Evolutionary conservation across 192 early-diverging fungal species (phyloP).

Genomic region (Rhizoclosmatium globosum): DNA sequence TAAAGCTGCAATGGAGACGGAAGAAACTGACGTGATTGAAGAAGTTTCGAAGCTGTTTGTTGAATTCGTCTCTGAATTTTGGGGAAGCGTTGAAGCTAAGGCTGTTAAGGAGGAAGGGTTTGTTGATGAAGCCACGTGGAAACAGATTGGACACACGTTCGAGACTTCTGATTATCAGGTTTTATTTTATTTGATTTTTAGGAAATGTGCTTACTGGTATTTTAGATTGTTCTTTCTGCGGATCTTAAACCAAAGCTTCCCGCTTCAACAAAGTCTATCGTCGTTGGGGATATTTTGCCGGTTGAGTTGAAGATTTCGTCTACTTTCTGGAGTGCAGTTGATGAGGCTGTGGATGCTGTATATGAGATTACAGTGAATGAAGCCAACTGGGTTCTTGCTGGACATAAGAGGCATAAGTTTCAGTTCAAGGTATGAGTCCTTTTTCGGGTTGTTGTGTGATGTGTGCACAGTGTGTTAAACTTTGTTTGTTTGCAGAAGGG

Average conservation of each 20-base stretch:
- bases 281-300: slow-evolving; percentile 64
- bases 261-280: slow-evolving; percentile 41
- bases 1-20: background rate
- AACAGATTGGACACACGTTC: slow-evolving; percentile 42
- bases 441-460: background rate
- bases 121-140: slow-evolving; percentile 58
- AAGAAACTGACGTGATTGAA: background rate
- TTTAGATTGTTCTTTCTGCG: slow-evolving; percentile 46
- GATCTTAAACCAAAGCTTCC: slow-evolving; percentile 36
- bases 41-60: background rate
- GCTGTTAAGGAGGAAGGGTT: slow-evolving; percentile 59
- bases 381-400: slow-evolving; percentile 73
- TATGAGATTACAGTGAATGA: slow-evolving; percentile 74
- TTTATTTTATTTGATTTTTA: slow-evolving; percentile 46
- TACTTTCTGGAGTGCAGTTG: slow-evolving; percentile 37
- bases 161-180: slow-evolving; percentile 7
- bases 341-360: slow-evolving; percentile 50
- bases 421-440: slow-evolving; percentile 58
- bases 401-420: slow-evolving; percentile 66
- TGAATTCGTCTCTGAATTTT: background rate
- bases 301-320: slow-evolving; percentile 56
- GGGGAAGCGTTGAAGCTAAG: background rate
- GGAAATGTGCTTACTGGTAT: slow-evolving; percentile 51
- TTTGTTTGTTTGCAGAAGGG: slow-evolving; percentile 22
- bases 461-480: background rate